Evolutionary conservation across 805 yeast species (phyloP).

Genomic region (Kazachstania kunashirensis): DNA sequence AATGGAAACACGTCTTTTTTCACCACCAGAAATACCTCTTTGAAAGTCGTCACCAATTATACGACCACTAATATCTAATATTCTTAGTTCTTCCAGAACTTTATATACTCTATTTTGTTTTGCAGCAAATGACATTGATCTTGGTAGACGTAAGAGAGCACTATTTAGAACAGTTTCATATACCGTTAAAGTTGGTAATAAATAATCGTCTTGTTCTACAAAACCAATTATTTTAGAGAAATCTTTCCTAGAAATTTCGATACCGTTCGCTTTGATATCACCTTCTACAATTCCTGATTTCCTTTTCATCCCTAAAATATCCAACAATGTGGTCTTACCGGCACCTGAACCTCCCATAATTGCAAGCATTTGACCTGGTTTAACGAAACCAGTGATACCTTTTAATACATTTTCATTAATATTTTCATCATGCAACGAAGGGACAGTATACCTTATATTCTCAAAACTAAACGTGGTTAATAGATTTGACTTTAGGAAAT

Average conservation of each 20-base stretch:
- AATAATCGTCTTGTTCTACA: slow-evolving; percentile 90
- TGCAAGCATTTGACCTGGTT: slow-evolving; percentile 84
- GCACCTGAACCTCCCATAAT: slow-evolving; percentile 99
- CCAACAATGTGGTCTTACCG: slow-evolving; percentile 89
- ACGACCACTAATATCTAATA: slow-evolving; percentile 70
- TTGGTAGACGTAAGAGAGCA: slow-evolving; percentile 80
- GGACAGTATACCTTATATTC: slow-evolving; percentile 44
- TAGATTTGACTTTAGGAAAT: slow-evolving; percentile 38
- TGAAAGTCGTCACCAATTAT: slow-evolving; percentile 82
- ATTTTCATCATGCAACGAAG: slow-evolving; percentile 5
- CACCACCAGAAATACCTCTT: slow-evolving; percentile 82
- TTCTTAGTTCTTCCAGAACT: slow-evolving; percentile 77
- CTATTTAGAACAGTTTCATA: slow-evolving; percentile 91
- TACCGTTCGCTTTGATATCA: slow-evolving; percentile 67
- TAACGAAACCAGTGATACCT: slow-evolving; percentile 62
- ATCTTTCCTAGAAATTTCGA: slow-evolving; percentile 29
- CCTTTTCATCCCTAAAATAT: slow-evolving; percentile 80
- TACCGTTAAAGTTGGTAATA: slow-evolving; percentile 88
- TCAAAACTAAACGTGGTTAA: slow-evolving; percentile 75
- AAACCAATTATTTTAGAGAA: slow-evolving; percentile 73
- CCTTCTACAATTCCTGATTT: slow-evolving; percentile 69
- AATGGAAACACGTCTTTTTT: slow-evolving; percentile 81
- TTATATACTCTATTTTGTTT: slow-evolving; percentile 76
- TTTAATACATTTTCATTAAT: slow-evolving; percentile 39
- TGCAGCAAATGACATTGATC: slow-evolving; percentile 59